A percentile compares a stretch with the other conserved stretches of the same genome.
Conservation (phyloP, 2,329 filamentous ascomycete species). For the Cladosporium halotolerans region DNA sequence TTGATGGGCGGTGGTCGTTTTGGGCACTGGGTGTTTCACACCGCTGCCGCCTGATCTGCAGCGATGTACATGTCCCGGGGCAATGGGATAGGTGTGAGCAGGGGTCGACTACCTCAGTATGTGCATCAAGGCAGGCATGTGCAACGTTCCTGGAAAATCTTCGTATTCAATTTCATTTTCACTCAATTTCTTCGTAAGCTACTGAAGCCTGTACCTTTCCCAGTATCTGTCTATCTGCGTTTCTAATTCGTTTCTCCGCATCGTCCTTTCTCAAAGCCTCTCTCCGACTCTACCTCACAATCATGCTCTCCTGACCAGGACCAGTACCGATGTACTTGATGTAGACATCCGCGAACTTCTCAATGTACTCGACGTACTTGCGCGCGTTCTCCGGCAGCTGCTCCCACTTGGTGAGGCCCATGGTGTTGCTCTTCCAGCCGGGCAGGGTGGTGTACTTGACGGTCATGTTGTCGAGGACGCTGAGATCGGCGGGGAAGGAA, state of each 20-base stretch:
- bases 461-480: constrained; percentile 52
- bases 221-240: background rate
- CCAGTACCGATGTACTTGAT: constrained; percentile 63
- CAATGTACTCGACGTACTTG: constrained; percentile 62
- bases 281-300: constrained; percentile 38
- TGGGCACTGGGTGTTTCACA: too few relatives aligned
- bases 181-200: background rate
- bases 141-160: too few relatives aligned
- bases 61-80: too few relatives aligned
- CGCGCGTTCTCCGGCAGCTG: constrained; percentile 59
- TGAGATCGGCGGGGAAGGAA: constrained; percentile 60
- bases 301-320: constrained; percentile 59
- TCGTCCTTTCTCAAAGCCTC: background rate
- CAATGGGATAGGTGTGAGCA: too few relatives aligned
- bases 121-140: too few relatives aligned
- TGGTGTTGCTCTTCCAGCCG: constrained; percentile 63
- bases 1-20: background rate
- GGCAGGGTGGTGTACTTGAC: constrained; percentile 63
- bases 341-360: constrained; percentile 58
- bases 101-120: too few relatives aligned
- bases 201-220: background rate
- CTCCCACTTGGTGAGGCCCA: constrained; percentile 52
- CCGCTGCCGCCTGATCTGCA: too few relatives aligned
- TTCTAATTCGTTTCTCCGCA: background rate
- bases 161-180: background rate